phyloP scores from a whole-genome alignment of 148 eudicot genomes.

The Cornus controversa region DNA sequence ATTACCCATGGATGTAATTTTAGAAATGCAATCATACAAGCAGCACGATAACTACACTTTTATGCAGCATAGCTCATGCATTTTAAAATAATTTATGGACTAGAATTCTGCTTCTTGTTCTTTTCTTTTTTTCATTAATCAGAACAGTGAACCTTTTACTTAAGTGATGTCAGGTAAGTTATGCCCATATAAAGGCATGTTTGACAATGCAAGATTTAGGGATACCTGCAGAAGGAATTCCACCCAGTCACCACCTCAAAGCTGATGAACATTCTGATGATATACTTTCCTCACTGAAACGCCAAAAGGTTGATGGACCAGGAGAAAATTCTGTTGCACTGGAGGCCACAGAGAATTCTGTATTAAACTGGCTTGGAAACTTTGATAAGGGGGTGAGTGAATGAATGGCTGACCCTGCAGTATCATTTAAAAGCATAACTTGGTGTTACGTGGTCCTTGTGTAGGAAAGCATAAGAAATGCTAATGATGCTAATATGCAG shows the following conservation, averaged over 20 bases:
- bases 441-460: not conserved
- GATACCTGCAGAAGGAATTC: constrained; percentile 30
- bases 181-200: constrained; percentile 53
- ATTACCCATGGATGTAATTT: not conserved
- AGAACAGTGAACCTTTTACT: not conserved
- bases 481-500: constrained; percentile 33
- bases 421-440: not conserved
- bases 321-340: constrained; percentile 12
- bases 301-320: constrained; percentile 42
- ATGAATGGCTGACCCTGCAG: constrained; percentile 4
- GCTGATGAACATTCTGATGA: constrained; percentile 24
- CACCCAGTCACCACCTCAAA: constrained; percentile 13
- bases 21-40: not conserved
- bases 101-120: not conserved
- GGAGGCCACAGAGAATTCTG: constrained; percentile 54
- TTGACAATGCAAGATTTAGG: constrained; percentile 59
- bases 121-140: not conserved
- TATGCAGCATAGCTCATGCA: not conserved
- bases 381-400: constrained; percentile 57
- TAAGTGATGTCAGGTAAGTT: constrained; percentile 43
- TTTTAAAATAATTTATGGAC: not conserved
- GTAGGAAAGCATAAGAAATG: not conserved
- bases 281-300: constrained; percentile 36
- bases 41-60: not conserved
- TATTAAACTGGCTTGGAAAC: constrained; percentile 45